A percentile compares a stretch with the other conserved stretches of the same genome.
These are phyloP conservation scores for Volvariella volvacea DNA, from an alignment of 1,284 basidiomycete genomes.

Conservation along the genomic window DNA sequence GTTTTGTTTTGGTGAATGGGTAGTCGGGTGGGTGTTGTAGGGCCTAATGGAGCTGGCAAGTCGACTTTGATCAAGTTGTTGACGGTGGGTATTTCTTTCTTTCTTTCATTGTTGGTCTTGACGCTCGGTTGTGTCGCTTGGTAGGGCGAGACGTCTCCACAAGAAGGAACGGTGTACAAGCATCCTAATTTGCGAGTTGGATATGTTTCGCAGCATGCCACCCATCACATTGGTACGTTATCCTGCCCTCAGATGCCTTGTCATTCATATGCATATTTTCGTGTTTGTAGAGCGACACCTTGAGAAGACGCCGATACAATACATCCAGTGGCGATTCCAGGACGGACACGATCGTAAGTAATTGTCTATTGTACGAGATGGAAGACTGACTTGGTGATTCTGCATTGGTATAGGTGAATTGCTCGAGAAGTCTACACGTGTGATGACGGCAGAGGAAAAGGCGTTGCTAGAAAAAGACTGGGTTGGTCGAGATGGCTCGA, in stretches of 20 bases:
- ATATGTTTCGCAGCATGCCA: slow-evolving; percentile 97
- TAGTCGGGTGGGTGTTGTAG: slow-evolving; percentile 83
- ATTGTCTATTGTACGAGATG: too few relatives aligned
- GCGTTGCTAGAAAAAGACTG: slow-evolving; percentile 82
- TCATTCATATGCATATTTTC: slow-evolving; percentile 7
- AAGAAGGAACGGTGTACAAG: slow-evolving; percentile 92
- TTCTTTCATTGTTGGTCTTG: slow-evolving; percentile 10
- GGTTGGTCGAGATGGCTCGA: slow-evolving; percentile 87
- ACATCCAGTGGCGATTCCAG: slow-evolving; percentile 99
- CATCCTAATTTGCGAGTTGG: slow-evolving; percentile 95
- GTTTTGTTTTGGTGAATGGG: too few relatives aligned
- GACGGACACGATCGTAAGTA: slow-evolving; percentile 94
- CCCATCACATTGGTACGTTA: slow-evolving; percentile 78
- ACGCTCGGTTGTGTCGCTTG: not conserved
- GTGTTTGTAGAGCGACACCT: slow-evolving; percentile 73
- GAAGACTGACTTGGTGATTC: too few relatives aligned
- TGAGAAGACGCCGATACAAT: slow-evolving; percentile 92
- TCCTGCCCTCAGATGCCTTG: slow-evolving; percentile 5
- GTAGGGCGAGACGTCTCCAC: slow-evolving; percentile 89
- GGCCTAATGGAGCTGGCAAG: slow-evolving; percentile 93
- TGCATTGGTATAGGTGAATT: slow-evolving; percentile 57
- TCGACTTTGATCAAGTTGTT: slow-evolving; percentile 97
- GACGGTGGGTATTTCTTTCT: slow-evolving; percentile 47
- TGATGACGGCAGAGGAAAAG: slow-evolving; percentile 85
- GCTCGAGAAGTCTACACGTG: slow-evolving; percentile 88